Evolutionary conservation across 495 filamentous ascomycete genomes (phyloP), one percentile per base, ranked within the genome.

Genomic region (Glonium stellatum): DNA sequence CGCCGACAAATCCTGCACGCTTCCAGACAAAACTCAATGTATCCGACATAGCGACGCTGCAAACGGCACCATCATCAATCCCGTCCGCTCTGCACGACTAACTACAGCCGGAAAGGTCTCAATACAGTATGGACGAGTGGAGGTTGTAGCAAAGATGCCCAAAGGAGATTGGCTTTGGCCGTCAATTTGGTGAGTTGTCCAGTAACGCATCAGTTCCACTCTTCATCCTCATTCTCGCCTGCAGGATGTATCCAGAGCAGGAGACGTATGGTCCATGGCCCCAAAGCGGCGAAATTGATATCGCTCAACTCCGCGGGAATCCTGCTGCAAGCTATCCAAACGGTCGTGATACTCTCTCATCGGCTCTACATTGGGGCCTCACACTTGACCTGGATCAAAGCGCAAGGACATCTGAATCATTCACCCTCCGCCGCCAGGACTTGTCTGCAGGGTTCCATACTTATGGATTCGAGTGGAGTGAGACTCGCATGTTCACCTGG

Each of bases 151-250:
- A 0, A 75, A 73, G 59, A 54, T 76, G 19, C 71, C 73, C 1
- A 51, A 61, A 39, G 73, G 73, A 13, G 68, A 74, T 59, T 76
- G 73, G 73, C 55, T 75, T 0, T 75, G 73, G 73, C 73, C 73
- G 5, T 71, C 73, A 1, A 75, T 76, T 27, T 76, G 65, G 68
- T 50, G 47, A 50, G 47, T 53, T 23, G n/a, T 18, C 47, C n/a
- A 23, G 11, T n/a, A n/a, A n/a, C n/a, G n/a, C n/a, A n/a, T n/a
- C n/a, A n/a, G n/a, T n/a, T n/a, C n/a, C n/a, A n/a, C n/a, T n/a
- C n/a, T n/a, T n/a, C n/a, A n/a, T n/a, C n/a, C n/a, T n/a, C n/a
- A n/a, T n/a, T n/a, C n/a, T n/a, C n/a, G n/a, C n/a, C n/a, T n/a
- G n/a, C n/a, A n/a, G n/a, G n/a, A n/a, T n/a, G n/a, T n/a, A n/a